phyloP scores from a whole-genome alignment of 177 flowering plant species.

The Vitis hybrid region DNA sequence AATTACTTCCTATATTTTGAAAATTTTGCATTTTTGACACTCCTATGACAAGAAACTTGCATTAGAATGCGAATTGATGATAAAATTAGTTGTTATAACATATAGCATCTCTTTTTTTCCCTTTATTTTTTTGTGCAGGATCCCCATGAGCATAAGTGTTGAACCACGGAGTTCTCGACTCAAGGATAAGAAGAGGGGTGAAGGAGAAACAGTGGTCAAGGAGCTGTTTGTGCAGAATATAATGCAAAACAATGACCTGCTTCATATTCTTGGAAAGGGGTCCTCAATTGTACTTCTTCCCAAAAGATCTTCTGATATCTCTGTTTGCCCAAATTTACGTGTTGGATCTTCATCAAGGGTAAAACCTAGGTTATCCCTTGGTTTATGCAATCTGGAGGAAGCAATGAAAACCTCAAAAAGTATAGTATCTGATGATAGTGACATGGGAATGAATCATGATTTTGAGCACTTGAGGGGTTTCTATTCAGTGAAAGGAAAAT shows the following conservation, averaged over 20 bases:
- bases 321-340: constrained; percentile 48
- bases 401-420: constrained; percentile 32
- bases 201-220: constrained; percentile 82
- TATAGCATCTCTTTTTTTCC: not conserved
- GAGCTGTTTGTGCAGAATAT: constrained; percentile 75
- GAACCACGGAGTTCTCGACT: constrained; percentile 91
- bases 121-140: constrained; percentile 35
- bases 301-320: constrained; percentile 47
- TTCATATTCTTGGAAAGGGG: constrained; percentile 73
- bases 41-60: not conserved
- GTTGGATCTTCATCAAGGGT: constrained; percentile 47
- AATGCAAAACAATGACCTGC: constrained; percentile 62
- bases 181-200: constrained; percentile 82
- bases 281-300: constrained; percentile 78
- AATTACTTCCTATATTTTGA: not conserved
- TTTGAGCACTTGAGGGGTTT: constrained; percentile 35
- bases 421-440: constrained; percentile 30
- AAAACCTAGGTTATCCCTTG: constrained; percentile 46
- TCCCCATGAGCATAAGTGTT: constrained; percentile 36
- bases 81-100: not conserved
- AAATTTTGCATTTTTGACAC: not conserved
- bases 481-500: constrained; percentile 44
- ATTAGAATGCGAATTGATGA: not conserved
- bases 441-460: constrained; percentile 31
- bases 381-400: constrained; percentile 48